Evolutionary conservation across 139 green algal species (phyloP).

Genomic region (Tetradesmus obliquus): DNA sequence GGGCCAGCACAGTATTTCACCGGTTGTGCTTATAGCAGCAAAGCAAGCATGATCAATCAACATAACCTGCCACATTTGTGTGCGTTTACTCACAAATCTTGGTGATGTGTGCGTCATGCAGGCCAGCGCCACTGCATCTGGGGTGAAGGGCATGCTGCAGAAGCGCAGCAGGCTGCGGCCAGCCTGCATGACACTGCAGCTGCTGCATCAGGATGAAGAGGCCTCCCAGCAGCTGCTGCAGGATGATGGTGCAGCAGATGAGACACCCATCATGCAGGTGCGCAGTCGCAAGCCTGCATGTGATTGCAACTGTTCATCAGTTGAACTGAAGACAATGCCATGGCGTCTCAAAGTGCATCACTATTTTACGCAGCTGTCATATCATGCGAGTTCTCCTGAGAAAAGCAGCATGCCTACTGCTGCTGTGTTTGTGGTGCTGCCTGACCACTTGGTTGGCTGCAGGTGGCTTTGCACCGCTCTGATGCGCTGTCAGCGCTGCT

Average conservation of each 20-base stretch:
- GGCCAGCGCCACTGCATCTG: too few species aligned
- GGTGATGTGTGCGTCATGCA: background rate
- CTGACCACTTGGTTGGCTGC: background rate
- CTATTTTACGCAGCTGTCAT: background rate
- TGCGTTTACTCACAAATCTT: too few species aligned
- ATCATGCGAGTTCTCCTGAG: too few species aligned
- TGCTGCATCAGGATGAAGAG: background rate
- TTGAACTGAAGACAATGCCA: too few species aligned
- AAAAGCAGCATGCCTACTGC: background rate
- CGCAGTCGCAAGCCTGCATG: too few species aligned
- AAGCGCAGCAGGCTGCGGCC: conserved; percentile 8
- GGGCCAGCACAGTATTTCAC: too few species aligned
- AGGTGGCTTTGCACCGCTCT: conserved; percentile 28
- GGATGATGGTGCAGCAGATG: background rate
- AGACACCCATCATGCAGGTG: background rate
- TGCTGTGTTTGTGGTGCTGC: background rate
- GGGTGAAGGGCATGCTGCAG: background rate
- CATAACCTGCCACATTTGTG: background rate
- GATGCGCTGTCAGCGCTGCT: conserved; percentile 6
- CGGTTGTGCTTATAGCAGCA: background rate
- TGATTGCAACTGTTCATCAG: too few species aligned
- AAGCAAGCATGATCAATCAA: background rate
- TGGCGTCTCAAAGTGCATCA: background rate
- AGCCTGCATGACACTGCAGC: conserved; percentile 1
- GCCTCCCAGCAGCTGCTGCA: background rate